Conservation (phyloP, 1,284 basidiomycete genomes). For the Gymnopus androsaceus region DNA sequence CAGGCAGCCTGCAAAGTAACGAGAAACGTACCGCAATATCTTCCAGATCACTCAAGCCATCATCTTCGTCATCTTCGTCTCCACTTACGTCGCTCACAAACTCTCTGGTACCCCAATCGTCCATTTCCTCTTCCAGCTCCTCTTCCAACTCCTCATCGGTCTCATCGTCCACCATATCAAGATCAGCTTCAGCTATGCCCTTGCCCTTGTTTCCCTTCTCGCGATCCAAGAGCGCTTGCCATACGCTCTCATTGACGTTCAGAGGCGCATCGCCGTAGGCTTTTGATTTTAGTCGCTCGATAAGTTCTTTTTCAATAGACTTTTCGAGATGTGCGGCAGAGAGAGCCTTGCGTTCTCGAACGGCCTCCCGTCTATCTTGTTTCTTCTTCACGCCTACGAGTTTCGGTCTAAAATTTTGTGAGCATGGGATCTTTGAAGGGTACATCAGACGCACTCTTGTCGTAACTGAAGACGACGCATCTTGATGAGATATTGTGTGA, state of each 20-base stretch:
- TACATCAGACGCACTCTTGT: conserved; percentile 70
- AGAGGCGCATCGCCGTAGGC: conserved; percentile 97
- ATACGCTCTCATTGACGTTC: conserved; percentile 98
- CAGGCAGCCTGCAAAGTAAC: conserved; percentile 16
- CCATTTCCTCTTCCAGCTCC: conserved; percentile 61
- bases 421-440: conserved; percentile 3
- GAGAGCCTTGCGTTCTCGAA: conserved; percentile 93
- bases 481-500: conserved; percentile 99
- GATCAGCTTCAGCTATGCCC: conserved; percentile 48
- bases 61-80: conserved; percentile 52
- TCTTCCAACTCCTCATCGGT: conserved; percentile 58
- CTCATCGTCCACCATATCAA: conserved; percentile 45
- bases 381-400: conserved; percentile 97
- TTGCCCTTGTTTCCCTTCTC: conserved; percentile 57
- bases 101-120: conserved; percentile 74
- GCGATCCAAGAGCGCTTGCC: conserved; percentile 86
- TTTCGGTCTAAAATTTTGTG: conserved; percentile 67
- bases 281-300: conserved; percentile 93
- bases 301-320: conserved; percentile 94
- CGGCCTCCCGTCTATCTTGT: conserved; percentile 91
- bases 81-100: conserved; percentile 86
- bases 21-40: conserved; percentile 53
- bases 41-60: conserved; percentile 72
- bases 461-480: conserved; percentile 90
- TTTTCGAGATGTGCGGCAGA: conserved; percentile 93